Conservation (phyloP, 345 rosid genomes). For the Syzygium grande region DNA sequence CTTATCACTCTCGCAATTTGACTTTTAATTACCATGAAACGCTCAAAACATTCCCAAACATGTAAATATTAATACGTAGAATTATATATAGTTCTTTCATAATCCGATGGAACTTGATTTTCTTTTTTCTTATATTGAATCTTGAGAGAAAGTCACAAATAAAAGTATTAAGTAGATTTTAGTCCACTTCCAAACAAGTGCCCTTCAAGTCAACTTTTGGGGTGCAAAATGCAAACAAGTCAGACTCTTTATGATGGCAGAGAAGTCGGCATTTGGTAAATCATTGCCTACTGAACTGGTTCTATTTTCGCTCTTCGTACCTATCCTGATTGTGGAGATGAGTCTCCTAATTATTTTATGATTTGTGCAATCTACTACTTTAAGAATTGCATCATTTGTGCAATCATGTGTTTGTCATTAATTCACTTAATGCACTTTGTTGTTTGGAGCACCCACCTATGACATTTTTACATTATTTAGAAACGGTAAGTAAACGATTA, state of each 20-base stretch:
- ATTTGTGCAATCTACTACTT: not conserved
- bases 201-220: too few relatives aligned
- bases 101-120: too few relatives aligned
- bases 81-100: not conserved
- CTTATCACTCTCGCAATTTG: not conserved
- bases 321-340: not conserved
- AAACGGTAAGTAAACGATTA: not conserved
- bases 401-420: too few relatives aligned
- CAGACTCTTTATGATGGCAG: too few relatives aligned
- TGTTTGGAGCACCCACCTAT: accelerated
- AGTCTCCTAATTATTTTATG: not conserved
- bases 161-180: not conserved
- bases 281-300: too few relatives aligned
- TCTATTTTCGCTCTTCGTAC: not conserved
- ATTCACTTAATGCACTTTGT: too few relatives aligned
- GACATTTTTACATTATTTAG: not conserved
- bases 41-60: not conserved
- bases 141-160: not conserved
- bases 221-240: too few relatives aligned
- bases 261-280: too few relatives aligned
- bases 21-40: not conserved
- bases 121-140: not conserved
- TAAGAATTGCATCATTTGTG: not conserved
- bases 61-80: not conserved
- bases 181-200: too few relatives aligned